Percentiles rank a stretch among this genome's conserved stretches.
Conservation (phyloP, 345 rosid species). For the Sonneratia caseolaris region DNA sequence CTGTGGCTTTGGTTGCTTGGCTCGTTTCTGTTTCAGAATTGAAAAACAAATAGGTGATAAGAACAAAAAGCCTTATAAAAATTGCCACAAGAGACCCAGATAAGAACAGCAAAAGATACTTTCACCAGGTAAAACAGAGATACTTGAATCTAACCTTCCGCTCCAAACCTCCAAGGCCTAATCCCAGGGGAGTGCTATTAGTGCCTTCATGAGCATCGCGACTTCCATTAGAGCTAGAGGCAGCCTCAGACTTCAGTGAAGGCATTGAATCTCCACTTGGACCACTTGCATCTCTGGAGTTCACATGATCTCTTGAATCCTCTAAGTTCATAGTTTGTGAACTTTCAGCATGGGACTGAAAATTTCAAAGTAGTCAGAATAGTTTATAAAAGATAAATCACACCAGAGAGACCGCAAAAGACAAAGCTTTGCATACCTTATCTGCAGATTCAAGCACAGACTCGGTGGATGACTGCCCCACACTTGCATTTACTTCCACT, state of each 20-base stretch:
- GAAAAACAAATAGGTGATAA: constrained; percentile 6
- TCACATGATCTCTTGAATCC: constrained; percentile 17
- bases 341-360: constrained; percentile 27
- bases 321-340: constrained; percentile 10
- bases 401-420: background rate
- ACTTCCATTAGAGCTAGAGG: constrained; percentile 27
- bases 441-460: constrained; percentile 21
- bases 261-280: constrained; percentile 19
- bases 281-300: constrained; percentile 24
- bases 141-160: constrained; percentile 48
- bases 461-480: constrained; percentile 18
- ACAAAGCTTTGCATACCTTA: constrained; percentile 31
- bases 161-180: constrained; percentile 76
- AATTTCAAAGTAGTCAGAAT: constrained; percentile 1
- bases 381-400: background rate
- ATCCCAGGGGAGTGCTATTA: constrained; percentile 55
- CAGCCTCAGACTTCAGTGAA: constrained; percentile 29
- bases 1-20: constrained; percentile 34
- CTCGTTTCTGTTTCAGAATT: constrained; percentile 31
- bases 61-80: background rate
- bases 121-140: background rate
- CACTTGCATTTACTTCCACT: constrained; percentile 22
- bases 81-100: background rate
- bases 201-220: constrained; percentile 28
- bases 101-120: background rate